These are phyloP conservation scores for Collybiopsis confluens DNA, from an alignment of 768 basidiomycete genomes.

Conservation along the genomic window DNA sequence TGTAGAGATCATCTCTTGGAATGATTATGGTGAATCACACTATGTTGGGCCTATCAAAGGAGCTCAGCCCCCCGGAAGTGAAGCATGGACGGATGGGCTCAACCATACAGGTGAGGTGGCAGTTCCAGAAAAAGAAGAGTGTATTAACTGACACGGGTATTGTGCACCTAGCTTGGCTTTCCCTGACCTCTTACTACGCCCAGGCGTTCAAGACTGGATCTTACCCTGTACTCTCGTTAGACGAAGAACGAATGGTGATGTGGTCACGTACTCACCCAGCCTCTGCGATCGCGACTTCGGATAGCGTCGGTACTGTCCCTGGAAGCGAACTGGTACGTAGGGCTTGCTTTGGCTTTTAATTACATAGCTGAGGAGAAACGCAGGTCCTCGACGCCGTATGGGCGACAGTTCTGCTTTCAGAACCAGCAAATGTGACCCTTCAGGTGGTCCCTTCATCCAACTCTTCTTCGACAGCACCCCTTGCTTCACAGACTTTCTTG, in stretches of 20 bases:
- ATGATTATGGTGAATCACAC: slow-evolving; percentile 75
- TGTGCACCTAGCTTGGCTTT: slow-evolving; percentile 61
- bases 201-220: slow-evolving; percentile 67
- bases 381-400: slow-evolving; percentile 64
- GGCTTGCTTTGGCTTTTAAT: no score
- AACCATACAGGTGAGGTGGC: slow-evolving; percentile 39
- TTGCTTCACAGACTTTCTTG: slow-evolving; percentile 37
- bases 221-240: slow-evolving; percentile 53
- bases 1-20: slow-evolving; percentile 62
- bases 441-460: slow-evolving; percentile 1
- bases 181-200: slow-evolving; percentile 62
- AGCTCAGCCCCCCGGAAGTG: slow-evolving; percentile 60
- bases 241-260: slow-evolving; percentile 49
- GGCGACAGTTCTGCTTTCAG: slow-evolving; percentile 62
- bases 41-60: slow-evolving; percentile 79
- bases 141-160: background rate
- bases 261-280: slow-evolving; percentile 69
- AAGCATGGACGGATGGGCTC: slow-evolving; percentile 70
- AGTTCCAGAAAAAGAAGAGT: slow-evolving; percentile 18
- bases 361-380: no score
- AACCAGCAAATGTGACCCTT: slow-evolving; percentile 46
- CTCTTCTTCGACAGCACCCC: slow-evolving; percentile 40
- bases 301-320: slow-evolving; percentile 50
- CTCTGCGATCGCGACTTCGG: slow-evolving; percentile 42
- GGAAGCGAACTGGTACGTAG: slow-evolving; percentile 57